Evolutionary conservation across 2,329 filamentous ascomycete species (phyloP), one percentile per base, ranked within the genome.

Genomic region (Penicillium sp.): DNA sequence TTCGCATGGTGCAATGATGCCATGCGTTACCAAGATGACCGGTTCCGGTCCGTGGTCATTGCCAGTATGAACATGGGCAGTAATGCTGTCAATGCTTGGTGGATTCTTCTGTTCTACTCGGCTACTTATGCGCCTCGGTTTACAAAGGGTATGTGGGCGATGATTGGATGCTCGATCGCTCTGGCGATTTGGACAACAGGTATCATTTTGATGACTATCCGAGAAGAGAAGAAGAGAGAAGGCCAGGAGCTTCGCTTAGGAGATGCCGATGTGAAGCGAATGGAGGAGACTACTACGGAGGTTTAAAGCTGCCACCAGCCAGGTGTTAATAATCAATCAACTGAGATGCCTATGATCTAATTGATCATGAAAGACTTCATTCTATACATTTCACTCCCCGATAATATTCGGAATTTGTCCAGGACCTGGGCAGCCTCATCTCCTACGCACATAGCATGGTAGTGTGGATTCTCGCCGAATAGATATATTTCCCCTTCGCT

Each of bases 1-100:
- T 91, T 92, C 67, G 89, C 89, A 0, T 91, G 89, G 89, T 89
- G 88, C 24, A 91, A 92, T 67, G 89, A 91, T 68, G 86, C 87
- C 2, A 85, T 90, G 78, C 82, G 87, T 8, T 84, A 85, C 59
- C 85, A 90, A 68, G 85, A 90, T 62, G 83, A 85, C 22, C 82
- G 87, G 50, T 84, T 88, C 66, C 81, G 89, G 4, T 86, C 84
- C 2, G 83, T 91, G 1, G 89, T 91, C 0, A 84, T 92, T 38
- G 89, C 89, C 0, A 86, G 86, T 13, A 92, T 92, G 89, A 91
- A 91, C 62, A 77, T 88, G 68, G 86, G 86, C 1, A 89, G 82
- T 69, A 90, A 89, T 69, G 86, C 87, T 0, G 81, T 91, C 6
- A 91, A 91, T 68, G 86, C 88, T 0, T 91, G 88, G 88, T 91